phyloP scores from a whole-genome alignment of 2,329 filamentous ascomycete species.

The Domatiomyces globalis region DNA sequence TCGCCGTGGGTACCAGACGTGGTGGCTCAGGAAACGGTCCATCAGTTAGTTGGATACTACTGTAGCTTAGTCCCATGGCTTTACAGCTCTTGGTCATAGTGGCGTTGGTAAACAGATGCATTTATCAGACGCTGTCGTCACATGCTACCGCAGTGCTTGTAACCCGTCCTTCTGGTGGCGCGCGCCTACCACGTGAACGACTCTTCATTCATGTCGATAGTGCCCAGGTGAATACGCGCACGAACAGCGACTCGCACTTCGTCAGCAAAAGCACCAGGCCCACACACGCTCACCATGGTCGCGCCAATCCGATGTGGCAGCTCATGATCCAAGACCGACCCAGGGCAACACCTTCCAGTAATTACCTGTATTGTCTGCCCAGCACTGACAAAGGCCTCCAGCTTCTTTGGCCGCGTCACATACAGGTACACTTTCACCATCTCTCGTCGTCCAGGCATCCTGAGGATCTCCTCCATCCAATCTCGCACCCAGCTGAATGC shows the following conservation, averaged over 20 bases:
- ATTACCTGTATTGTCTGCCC: slow-evolving; percentile 48
- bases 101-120: not conserved
- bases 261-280: slow-evolving; percentile 49
- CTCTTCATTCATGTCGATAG: slow-evolving; percentile 51
- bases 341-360: slow-evolving; percentile 43
- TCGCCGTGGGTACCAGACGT: no score
- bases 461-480: slow-evolving; percentile 53
- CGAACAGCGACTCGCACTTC: slow-evolving; percentile 43
- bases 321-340: slow-evolving; percentile 43
- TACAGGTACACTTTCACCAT: slow-evolving; percentile 48
- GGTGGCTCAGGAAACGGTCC: not conserved
- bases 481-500: slow-evolving; percentile 48
- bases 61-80: no score
- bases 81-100: not conserved
- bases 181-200: slow-evolving; percentile 46
- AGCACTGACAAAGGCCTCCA: slow-evolving; percentile 37
- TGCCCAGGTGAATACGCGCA: slow-evolving; percentile 35
- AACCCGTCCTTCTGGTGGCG: not conserved
- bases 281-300: slow-evolving; percentile 48
- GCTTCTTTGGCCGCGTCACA: slow-evolving; percentile 43
- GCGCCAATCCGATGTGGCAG: slow-evolving; percentile 43
- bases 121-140: not conserved
- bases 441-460: slow-evolving; percentile 44
- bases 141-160: no score
- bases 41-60: not conserved